Evolutionary conservation across 225 moss, liverwort and hornwort species (phyloP).

Genomic region (Marchantia polymorpha): DNA sequence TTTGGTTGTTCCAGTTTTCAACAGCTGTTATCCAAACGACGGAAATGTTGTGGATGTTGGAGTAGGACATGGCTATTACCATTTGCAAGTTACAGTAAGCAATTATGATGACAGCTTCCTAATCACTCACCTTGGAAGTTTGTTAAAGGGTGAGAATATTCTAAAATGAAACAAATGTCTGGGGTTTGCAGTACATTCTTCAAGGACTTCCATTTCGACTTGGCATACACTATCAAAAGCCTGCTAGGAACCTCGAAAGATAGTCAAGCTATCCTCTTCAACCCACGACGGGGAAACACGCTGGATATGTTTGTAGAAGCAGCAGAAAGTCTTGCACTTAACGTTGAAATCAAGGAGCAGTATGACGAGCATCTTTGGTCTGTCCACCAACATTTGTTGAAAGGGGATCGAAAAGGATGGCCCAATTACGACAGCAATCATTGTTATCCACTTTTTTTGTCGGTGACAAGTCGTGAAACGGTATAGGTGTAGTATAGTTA

Average conservation of each 20-base stretch:
- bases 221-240: constrained; percentile 70
- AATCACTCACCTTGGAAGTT: not conserved
- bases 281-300: constrained; percentile 68
- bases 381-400: constrained; percentile 55
- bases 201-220: constrained; percentile 67
- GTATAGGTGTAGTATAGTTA: constrained; percentile 4
- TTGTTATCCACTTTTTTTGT: constrained; percentile 68
- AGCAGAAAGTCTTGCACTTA: constrained; percentile 46
- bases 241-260: constrained; percentile 51
- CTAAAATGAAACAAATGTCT: not conserved
- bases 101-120: not conserved
- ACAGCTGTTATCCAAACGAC: not conserved
- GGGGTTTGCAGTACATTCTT: constrained; percentile 70
- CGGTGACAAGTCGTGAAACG: constrained; percentile 25
- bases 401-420: constrained; percentile 50
- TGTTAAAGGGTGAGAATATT: too few relatives aligned
- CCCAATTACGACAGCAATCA: constrained; percentile 82
- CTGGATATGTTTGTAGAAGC: constrained; percentile 62
- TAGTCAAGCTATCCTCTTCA: constrained; percentile 69
- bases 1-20: not conserved
- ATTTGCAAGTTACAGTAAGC: not conserved
- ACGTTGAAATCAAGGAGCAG: constrained; percentile 56
- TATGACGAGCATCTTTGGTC: constrained; percentile 69
- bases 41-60: too few relatives aligned
- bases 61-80: too few relatives aligned